Conservation (phyloP, 352 stramenopile genomes). For the Phytophthora hibernalis region DNA sequence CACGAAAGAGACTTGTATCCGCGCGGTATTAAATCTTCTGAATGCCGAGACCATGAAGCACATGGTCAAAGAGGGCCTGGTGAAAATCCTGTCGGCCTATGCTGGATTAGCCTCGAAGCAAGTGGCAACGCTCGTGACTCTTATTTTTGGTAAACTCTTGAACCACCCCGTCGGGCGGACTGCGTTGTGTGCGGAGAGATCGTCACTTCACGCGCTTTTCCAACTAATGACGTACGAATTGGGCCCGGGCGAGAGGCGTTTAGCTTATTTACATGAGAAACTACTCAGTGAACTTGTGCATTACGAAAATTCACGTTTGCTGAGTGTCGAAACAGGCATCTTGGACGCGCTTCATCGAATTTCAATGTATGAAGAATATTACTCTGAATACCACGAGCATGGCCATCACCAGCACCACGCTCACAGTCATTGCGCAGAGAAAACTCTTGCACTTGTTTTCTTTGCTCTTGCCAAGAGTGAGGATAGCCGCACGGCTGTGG, state of each 20-base stretch:
- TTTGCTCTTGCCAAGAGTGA: slow-evolving; percentile 61
- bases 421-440: slow-evolving; percentile 25
- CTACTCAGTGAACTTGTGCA: slow-evolving; percentile 60
- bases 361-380: slow-evolving; percentile 26
- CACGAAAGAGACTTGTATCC: slow-evolving; percentile 78
- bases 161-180: slow-evolving; percentile 50
- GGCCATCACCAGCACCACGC: background rate
- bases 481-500: slow-evolving; percentile 51
- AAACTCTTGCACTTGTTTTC: slow-evolving; percentile 54
- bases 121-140: slow-evolving; percentile 49
- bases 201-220: slow-evolving; percentile 63
- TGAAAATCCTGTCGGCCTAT: slow-evolving; percentile 69
- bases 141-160: slow-evolving; percentile 70
- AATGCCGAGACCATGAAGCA: slow-evolving; percentile 62
- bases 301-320: slow-evolving; percentile 58
- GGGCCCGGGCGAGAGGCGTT: slow-evolving; percentile 4
- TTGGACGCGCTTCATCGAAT: slow-evolving; percentile 52
- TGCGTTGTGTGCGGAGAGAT: slow-evolving; percentile 50
- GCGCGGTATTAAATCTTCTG: slow-evolving; percentile 73
- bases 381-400: background rate
- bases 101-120: slow-evolving; percentile 34
- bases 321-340: slow-evolving; percentile 63
- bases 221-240: slow-evolving; percentile 42
- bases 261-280: slow-evolving; percentile 46
- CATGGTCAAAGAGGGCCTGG: slow-evolving; percentile 72